Evolutionary conservation across 2,329 filamentous ascomycete species (phyloP), one percentile per base, ranked within the genome.

Genomic region (Fusarium secorum): DNA sequence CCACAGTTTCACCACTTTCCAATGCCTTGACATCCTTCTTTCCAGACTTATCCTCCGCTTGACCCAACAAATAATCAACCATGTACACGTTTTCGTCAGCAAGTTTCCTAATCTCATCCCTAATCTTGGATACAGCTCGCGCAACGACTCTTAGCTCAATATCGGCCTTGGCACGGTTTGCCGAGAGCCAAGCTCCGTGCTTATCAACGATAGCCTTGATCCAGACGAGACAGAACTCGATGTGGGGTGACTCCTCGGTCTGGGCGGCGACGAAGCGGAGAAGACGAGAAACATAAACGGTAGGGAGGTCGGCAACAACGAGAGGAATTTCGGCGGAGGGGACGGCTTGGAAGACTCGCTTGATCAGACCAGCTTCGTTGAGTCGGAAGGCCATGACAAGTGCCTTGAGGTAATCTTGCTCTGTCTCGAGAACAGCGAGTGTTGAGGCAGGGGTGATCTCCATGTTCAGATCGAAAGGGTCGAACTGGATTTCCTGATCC

Each of bases 331-430:
- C 91, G 4, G 85, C 81, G 44, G 91, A 85, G 2, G 96, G 95
- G 28, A 95, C 91, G 4, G 89, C 88, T 81, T 97, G 91, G 82
- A 97, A 98, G 22, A 98, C 93, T 58, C 90, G 90, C 74, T 92
- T 92, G 68, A 98, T 89, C 49, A 99, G 86, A 26, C 90, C 89
- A 8, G 90, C 87, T 79, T 97, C 93, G 82, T 97, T 98, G 64
- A 99, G 90, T 10, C 97, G 92, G 86, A 99, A 99, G 3, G 95
- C 92, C 96, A 99, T 99, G 70, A 98, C 90, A 10, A 99, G 85
- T 2, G 96, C 95, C 82, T 96, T 97, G 70, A 98, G 88, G 80
- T 93, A 97, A 78, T 97, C 93, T 68, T 88, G 88, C 60, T 94
- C 90, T 44, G 81, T 83, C 62, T 91, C 86, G 35, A 92, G 83